These are phyloP conservation scores for Clonostachys sp. DNA, from an alignment of 2,329 filamentous ascomycete species.

Conservation along the genomic window DNA sequence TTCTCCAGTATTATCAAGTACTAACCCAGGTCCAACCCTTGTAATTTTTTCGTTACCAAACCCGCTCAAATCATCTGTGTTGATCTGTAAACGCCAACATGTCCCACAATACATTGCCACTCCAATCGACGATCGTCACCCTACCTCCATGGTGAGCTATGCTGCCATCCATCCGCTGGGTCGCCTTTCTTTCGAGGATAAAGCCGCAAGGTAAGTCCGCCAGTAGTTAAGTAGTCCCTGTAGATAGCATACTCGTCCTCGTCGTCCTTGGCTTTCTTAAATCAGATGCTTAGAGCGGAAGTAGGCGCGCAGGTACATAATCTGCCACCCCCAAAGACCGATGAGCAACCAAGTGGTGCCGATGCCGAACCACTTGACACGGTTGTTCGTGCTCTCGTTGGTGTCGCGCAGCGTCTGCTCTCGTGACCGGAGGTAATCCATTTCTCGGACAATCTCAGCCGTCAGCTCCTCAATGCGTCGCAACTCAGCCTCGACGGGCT, in stretches of 20 bases:
- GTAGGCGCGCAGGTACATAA: conserved; percentile 95
- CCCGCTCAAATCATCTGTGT: conserved; percentile 3
- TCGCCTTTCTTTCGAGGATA: not conserved
- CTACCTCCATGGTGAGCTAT: too few relatives aligned
- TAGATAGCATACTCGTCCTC: too few relatives aligned
- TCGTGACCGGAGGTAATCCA: conserved; percentile 87
- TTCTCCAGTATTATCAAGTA: too few relatives aligned
- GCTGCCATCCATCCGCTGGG: too few relatives aligned
- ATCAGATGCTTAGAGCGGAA: conserved; percentile 62
- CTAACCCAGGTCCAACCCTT: too few relatives aligned
- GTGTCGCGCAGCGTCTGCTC: conserved; percentile 97
- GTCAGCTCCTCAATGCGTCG: conserved; percentile 89
- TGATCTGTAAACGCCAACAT: conserved; percentile 12
- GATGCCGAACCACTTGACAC: conserved; percentile 98
- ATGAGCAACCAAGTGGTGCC: conserved; percentile 88
- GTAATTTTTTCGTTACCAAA: too few relatives aligned
- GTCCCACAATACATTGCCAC: conserved; percentile 1
- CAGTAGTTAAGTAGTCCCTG: too few relatives aligned
- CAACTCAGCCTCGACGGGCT: conserved; percentile 93
- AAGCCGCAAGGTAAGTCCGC: too few relatives aligned
- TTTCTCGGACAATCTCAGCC: conserved; percentile 82
- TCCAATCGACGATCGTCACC: not conserved
- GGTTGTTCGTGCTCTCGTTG: conserved; percentile 98
- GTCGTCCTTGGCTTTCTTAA: conserved; percentile 9
- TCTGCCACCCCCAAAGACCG: conserved; percentile 90